Conservation (phyloP, 1,139 yeast genomes). For the Suzukiozyma palmioleophila region DNA sequence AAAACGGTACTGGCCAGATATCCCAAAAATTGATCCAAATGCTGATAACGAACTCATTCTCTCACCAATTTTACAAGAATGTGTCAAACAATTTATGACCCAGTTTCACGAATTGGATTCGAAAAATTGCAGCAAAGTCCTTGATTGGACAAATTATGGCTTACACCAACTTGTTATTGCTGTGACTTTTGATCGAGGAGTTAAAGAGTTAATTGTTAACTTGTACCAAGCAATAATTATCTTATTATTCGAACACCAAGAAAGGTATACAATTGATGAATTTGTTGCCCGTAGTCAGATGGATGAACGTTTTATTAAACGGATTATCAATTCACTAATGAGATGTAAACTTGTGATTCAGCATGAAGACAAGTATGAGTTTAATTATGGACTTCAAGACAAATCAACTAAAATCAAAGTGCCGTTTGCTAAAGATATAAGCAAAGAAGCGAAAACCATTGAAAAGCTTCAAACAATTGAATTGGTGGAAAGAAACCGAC, state of each 20-base stretch:
- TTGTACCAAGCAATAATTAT: slow-evolving; percentile 36
- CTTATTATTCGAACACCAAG: slow-evolving; percentile 23
- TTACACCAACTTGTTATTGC: slow-evolving; percentile 32
- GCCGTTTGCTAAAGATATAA: slow-evolving; percentile 27
- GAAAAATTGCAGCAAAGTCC: slow-evolving; percentile 15
- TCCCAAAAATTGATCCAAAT: slow-evolving; percentile 21
- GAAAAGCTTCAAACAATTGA: slow-evolving; percentile 2
- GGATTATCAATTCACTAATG: slow-evolving; percentile 27
- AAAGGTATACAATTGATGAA: slow-evolving; percentile 15
- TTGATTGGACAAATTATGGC: slow-evolving; percentile 29
- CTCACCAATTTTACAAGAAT: slow-evolving; percentile 12
- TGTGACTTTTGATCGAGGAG: slow-evolving; percentile 25
- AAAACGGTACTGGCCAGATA: slow-evolving; percentile 39
- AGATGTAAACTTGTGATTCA: slow-evolving; percentile 24
- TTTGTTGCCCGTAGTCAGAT: slow-evolving; percentile 22
- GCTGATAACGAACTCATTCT: slow-evolving; percentile 16
- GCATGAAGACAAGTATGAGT: slow-evolving; percentile 12
- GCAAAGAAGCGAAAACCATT: slow-evolving; percentile 4
- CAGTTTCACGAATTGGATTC: slow-evolving; percentile 15
- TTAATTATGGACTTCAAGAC: slow-evolving; percentile 26
- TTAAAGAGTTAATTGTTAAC: slow-evolving; percentile 33
- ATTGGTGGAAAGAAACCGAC: slow-evolving; percentile 18
- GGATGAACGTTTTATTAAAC: slow-evolving; percentile 20
- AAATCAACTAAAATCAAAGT: slow-evolving; percentile 26
- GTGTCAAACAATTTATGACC: slow-evolving; percentile 14